A percentile compares a stretch with the other conserved stretches of the same genome.
phyloP scores from a whole-genome alignment of 495 filamentous ascomycete species.

The Penicillium coprophilum region DNA sequence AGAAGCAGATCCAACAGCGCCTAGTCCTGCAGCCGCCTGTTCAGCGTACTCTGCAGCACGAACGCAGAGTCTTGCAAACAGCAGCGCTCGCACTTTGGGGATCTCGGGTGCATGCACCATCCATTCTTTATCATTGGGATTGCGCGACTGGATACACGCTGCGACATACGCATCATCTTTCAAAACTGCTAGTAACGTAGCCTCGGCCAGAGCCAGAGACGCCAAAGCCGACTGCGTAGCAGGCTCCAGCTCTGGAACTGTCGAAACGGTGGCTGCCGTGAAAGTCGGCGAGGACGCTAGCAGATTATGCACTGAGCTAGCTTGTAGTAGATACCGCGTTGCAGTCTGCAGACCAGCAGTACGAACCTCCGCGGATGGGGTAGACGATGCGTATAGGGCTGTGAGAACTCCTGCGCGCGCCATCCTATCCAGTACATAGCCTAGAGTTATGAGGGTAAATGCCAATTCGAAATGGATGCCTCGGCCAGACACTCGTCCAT shows the following conservation, averaged over 20 bases:
- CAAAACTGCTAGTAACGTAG: conserved; percentile 81
- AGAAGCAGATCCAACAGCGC: conserved; percentile 36
- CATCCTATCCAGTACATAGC: conserved; percentile 66
- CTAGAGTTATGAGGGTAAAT: conserved; percentile 75
- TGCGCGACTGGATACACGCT: conserved; percentile 70
- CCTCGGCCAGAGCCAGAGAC: conserved; percentile 76
- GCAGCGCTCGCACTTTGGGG: conserved; percentile 80
- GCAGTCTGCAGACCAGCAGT: conserved; percentile 69
- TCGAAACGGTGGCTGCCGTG: conserved; percentile 14
- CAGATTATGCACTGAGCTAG: conserved; percentile 74
- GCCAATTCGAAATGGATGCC: conserved; percentile 82
- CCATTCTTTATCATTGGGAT: conserved; percentile 82
- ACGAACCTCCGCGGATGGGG: conserved; percentile 64
- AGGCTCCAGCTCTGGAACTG: conserved; percentile 59
- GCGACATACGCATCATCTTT: conserved; percentile 93
- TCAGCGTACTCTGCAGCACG: conserved; percentile 57
- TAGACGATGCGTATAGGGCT: conserved; percentile 54
- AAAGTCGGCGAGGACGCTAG: conserved; percentile 47
- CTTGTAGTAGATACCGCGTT: conserved; percentile 73
- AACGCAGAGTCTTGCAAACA: conserved; percentile 87
- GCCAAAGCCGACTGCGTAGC: conserved; percentile 68
- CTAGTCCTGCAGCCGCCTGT: conserved; percentile 50
- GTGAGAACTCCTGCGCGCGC: conserved; percentile 60
- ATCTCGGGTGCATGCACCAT: conserved; percentile 86
- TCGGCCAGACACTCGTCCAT: conserved; percentile 60